These are phyloP conservation scores for Ustilago loliicola DNA, from an alignment of 1,284 basidiomycete species.

Conservation along the genomic window DNA sequence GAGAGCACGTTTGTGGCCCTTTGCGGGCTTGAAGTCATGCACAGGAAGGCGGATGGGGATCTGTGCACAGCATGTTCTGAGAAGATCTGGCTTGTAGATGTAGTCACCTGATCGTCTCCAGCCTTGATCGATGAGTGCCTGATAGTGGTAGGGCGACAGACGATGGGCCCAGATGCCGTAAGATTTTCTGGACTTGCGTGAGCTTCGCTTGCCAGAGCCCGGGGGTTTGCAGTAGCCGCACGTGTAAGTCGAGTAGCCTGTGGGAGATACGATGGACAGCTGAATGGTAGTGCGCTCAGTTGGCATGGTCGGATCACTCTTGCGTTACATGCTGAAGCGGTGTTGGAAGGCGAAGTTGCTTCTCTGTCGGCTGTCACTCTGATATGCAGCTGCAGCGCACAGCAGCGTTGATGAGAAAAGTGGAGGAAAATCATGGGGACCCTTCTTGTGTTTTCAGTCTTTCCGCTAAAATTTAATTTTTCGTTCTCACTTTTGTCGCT, in stretches of 20 bases:
- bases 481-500: conserved; percentile 16
- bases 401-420: too few species aligned
- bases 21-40: conserved; percentile 30
- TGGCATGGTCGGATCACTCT: conserved; percentile 11
- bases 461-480: conserved; percentile 6
- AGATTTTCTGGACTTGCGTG: conserved; percentile 64
- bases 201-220: conserved; percentile 64
- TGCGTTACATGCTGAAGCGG: conserved; percentile 12
- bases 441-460: conserved; percentile 18
- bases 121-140: conserved; percentile 60
- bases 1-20: conserved; percentile 53
- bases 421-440: conserved; percentile 13
- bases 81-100: conserved; percentile 66
- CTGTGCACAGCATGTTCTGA: conserved; percentile 65
- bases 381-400: too few species aligned
- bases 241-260: conserved; percentile 71
- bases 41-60: conserved; percentile 57
- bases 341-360: background rate
- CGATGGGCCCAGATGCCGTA: conserved; percentile 70
- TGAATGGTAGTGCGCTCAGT: conserved; percentile 15
- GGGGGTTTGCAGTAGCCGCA: conserved; percentile 73
- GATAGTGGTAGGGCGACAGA: conserved; percentile 59
- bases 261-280: conserved; percentile 67
- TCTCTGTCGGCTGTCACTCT: conserved; percentile 7
- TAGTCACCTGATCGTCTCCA: conserved; percentile 66